Percentiles rank a stretch among this genome's conserved stretches.
phyloP scores from a whole-genome alignment of 2,329 filamentous ascomycete genomes.

The Fusarium mundagurra region DNA sequence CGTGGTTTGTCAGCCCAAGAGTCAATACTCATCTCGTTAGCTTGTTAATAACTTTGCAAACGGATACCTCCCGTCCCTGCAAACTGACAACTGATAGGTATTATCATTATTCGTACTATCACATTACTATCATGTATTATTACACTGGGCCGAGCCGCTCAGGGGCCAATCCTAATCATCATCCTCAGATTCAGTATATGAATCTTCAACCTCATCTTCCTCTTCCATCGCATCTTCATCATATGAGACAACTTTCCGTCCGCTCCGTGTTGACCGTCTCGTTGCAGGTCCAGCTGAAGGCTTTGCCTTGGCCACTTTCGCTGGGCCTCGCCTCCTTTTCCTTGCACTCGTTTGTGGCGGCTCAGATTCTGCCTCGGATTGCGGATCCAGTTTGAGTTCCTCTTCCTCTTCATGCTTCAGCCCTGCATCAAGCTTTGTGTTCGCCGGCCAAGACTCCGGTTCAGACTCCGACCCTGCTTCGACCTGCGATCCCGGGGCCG shows the following conservation, averaged over 20 bases:
- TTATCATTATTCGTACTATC: slow-evolving; percentile 3
- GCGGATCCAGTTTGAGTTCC: neutral
- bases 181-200: slow-evolving; percentile 11
- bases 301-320: neutral
- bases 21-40: neutral
- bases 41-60: neutral
- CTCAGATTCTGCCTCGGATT: slow-evolving; percentile 9
- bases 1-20: neutral
- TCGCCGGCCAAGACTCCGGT: neutral
- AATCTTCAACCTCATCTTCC: slow-evolving; percentile 21
- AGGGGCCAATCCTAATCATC: neutral
- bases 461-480: neutral
- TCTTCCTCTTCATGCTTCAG: neutral
- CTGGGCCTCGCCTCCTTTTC: neutral
- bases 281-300: neutral
- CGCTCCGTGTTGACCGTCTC: slow-evolving; percentile 33
- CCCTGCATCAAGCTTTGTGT: neutral
- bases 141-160: neutral
- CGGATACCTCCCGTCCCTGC: neutral
- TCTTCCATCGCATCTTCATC: slow-evolving; percentile 19
- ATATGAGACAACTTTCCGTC: slow-evolving; percentile 23
- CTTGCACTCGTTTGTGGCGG: neutral
- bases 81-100: neutral
- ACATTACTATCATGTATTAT: neutral
- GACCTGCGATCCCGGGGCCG: neutral